Evolutionary conservation across 257 asterid genomes (phyloP), one percentile per base, ranked within the genome.

Genomic region (Solanum infundibuliforme): DNA sequence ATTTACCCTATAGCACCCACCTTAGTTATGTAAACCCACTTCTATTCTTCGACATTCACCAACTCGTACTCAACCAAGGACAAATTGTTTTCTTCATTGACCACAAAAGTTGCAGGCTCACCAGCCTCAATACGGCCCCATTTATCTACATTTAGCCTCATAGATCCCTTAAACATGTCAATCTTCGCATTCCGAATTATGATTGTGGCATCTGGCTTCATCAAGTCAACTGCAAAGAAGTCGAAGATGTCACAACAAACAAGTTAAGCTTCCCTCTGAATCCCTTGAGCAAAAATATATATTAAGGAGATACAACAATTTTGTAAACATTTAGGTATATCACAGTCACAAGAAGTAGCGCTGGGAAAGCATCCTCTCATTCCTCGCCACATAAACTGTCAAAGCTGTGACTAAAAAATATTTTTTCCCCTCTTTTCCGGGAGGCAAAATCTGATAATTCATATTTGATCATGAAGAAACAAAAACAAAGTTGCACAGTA

Each of bases 91-190:
- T 93, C 98, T 93, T 94, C 98, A 89, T 93, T 95, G 87, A 95
- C 95, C 87, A 88, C 92, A 85, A 94, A 93, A 1, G 85, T 75
- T 60, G 93, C 98, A 13, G 96, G 98, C 73, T 94, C 98, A 7
- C 95, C 89, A 32, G 87, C 92, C 93, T 95, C 98, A 86, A 94
- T 89, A 12, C 92, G 98, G 34, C 98, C 98, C 98, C 98, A 94
- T 83, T 94, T 95, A 81, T 95, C 98, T 41, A 95, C 98, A 12
- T 94, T 94, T 35, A 93, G 92, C 94, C 98, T 92, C 98, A 95
- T 95, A 25, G 95, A 93, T 31, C 94, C 94, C 93, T 95, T 95
- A 87, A 95, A 95, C 96, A 95, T 94, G 91, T 95, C 98, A 16
- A 95, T 94, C 90, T 94, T 95, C 4, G 98, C 96, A 86, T 94